Percentiles rank a stretch among this genome's conserved stretches.
These are phyloP conservation scores for Bruguiera gymnorhiza DNA, from an alignment of 345 rosid species.

Conservation along the genomic window DNA sequence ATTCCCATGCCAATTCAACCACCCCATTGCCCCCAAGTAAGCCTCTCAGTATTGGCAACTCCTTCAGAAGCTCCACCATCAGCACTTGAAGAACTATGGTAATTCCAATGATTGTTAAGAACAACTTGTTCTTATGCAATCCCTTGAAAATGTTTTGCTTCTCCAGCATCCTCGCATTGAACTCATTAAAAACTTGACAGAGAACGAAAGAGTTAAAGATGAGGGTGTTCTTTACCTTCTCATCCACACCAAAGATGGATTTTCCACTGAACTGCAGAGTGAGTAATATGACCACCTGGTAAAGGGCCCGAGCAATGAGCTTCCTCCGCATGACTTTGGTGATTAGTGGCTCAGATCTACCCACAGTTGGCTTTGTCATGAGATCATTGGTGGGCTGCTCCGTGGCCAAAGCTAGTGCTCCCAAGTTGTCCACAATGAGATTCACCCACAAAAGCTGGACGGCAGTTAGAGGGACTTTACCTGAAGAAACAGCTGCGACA, in stretches of 20 bases:
- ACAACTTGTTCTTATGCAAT: constrained; percentile 61
- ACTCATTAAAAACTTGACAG: constrained; percentile 84
- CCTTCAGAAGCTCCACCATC: constrained; percentile 67
- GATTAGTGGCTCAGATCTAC: constrained; percentile 36
- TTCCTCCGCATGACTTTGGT: constrained; percentile 29
- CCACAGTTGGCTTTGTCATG: constrained; percentile 59
- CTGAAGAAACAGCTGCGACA: constrained; percentile 61
- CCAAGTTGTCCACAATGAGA: constrained; percentile 94
- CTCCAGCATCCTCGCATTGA: constrained; percentile 76
- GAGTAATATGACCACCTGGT: constrained; percentile 62
- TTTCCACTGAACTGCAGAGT: constrained; percentile 60
- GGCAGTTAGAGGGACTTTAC: constrained; percentile 85
- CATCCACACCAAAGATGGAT: constrained; percentile 48
- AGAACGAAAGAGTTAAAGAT: constrained; percentile 89
- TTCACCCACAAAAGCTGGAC: constrained; percentile 94
- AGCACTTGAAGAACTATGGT: constrained; percentile 76
- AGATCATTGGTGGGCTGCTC: constrained; percentile 77
- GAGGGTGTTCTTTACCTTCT: constrained; percentile 57
- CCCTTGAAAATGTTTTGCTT: constrained; percentile 71
- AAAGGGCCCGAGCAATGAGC: constrained; percentile 18
- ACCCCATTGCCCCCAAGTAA: constrained; percentile 24
- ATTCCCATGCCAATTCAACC: constrained; percentile 21
- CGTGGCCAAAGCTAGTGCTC: constrained; percentile 86
- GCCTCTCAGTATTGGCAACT: constrained; percentile 21
- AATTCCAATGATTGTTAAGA: constrained; percentile 49